These are phyloP conservation scores for Tylopilus sp. DNA, from an alignment of 768 basidiomycete genomes.

Conservation along the genomic window DNA sequence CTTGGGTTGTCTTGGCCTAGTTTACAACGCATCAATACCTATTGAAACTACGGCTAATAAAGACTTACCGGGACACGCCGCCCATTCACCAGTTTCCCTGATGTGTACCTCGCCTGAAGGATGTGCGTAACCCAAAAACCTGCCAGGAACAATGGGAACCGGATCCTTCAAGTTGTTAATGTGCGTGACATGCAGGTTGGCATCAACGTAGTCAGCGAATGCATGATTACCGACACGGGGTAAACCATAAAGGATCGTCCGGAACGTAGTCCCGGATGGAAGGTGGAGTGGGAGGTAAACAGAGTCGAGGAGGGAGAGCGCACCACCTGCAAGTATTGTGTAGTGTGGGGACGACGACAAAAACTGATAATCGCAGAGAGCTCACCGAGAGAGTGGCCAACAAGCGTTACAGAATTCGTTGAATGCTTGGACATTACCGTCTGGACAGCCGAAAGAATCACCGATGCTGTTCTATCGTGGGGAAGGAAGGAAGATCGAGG, in stretches of 20 bases:
- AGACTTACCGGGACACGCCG: conserved; percentile 44
- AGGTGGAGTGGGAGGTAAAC: conserved; percentile 36
- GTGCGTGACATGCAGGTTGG: conserved; percentile 41
- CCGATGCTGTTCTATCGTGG: conserved; percentile 39
- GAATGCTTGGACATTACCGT: conserved; percentile 33
- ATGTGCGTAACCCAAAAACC: conserved; percentile 38
- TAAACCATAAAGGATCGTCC: conserved; percentile 31
- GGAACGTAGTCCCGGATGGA: conserved; percentile 26
- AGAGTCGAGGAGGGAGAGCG: conserved; percentile 32
- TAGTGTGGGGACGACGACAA: not conserved
- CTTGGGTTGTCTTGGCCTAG: conserved; percentile 59
- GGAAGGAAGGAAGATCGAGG: conserved; percentile 8
- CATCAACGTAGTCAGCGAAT: conserved; percentile 55
- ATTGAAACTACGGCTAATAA: not conserved
- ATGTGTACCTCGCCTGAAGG: conserved; percentile 42
- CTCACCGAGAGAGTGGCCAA: conserved; percentile 43
- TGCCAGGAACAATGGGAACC: conserved; percentile 33
- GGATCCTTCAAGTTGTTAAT: conserved; percentile 49
- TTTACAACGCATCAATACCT: not conserved
- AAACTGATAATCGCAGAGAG: not conserved
- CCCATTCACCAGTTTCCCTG: conserved; percentile 44
- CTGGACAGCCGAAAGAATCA: conserved; percentile 40
- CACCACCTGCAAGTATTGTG: conserved; percentile 25
- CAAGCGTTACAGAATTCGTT: conserved; percentile 37
- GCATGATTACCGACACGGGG: conserved; percentile 50